Evolutionary conservation across 176 grass and related monocot genomes (phyloP).

Genomic region (Cenchrus americanus): DNA sequence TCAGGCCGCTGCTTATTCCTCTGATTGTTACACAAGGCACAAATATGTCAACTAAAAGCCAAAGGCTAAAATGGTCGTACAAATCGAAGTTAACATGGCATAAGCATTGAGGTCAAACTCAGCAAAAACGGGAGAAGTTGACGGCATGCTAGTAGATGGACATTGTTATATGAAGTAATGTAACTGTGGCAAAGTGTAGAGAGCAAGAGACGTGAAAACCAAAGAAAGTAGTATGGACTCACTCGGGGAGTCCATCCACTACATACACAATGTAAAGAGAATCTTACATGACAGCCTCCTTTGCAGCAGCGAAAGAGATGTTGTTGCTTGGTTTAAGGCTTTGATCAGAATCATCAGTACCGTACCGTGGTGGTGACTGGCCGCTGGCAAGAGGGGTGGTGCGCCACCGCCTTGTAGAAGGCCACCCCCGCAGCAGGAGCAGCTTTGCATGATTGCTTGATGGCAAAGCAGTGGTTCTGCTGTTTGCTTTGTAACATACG

Average conservation of each 20-base stretch:
- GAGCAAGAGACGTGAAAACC: not conserved
- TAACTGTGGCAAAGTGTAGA: not conserved
- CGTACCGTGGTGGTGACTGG: conserved; percentile 44
- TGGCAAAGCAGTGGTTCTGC: too few relatives aligned
- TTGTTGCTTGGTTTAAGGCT: conserved; percentile 33
- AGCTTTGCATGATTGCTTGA: conserved; percentile 1
- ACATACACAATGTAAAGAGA: not conserved
- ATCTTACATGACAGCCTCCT: conserved; percentile 33
- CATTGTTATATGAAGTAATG: not conserved
- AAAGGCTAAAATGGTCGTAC: not conserved
- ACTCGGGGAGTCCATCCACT: not conserved
- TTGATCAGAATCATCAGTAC: conserved; percentile 40
- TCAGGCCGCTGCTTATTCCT: conserved; percentile 30
- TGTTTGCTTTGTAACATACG: not conserved
- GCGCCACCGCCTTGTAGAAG: conserved; percentile 46
- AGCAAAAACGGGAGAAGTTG: not conserved
- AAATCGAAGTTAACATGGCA: not conserved
- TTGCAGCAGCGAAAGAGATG: conserved; percentile 24
- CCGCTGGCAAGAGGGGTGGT: conserved; percentile 21
- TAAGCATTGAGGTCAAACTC: not conserved
- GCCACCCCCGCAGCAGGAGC: not conserved
- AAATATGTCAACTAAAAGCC: conserved; percentile 27
- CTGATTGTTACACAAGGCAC: conserved; percentile 39
- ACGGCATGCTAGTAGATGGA: not conserved
- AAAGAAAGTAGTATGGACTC: not conserved